Conservation (phyloP, 2,329 filamentous ascomycete genomes). For the Aspergillus awamori region DNA sequence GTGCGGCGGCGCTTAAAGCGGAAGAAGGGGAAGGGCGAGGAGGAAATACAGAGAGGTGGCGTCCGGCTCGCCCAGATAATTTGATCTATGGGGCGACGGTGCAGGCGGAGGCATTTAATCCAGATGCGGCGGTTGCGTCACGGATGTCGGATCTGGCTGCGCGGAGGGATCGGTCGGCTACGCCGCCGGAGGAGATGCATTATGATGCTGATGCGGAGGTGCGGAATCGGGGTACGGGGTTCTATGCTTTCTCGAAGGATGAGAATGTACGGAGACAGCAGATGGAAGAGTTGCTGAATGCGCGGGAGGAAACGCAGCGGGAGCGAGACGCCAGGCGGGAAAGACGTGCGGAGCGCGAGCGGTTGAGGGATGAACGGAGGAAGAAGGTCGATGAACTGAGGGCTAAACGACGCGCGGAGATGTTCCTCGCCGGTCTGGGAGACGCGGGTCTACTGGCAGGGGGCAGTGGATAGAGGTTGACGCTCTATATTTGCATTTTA, state of each 20-base stretch:
- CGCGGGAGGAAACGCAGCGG: constrained; percentile 69
- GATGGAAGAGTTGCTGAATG: constrained; percentile 72
- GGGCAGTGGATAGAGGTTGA: neutral
- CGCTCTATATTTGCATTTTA: neutral
- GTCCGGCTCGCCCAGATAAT: constrained; percentile 61
- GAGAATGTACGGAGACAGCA: constrained; percentile 67
- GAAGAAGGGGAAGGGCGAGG: constrained; percentile 26
- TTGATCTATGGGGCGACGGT: constrained; percentile 86
- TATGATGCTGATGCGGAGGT: constrained; percentile 87
- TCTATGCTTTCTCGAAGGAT: constrained; percentile 85
- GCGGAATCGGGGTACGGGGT: constrained; percentile 83
- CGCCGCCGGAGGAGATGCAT: constrained; percentile 77
- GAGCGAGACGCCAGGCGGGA: constrained; percentile 60
- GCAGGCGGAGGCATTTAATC: constrained; percentile 80
- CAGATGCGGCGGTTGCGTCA: constrained; percentile 63
- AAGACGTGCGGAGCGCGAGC: constrained; percentile 60
- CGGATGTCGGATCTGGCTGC: constrained; percentile 78
- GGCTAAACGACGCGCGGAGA: constrained; percentile 70
- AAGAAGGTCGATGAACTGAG: constrained; percentile 54
- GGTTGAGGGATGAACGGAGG: constrained; percentile 63
- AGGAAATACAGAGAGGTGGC: constrained; percentile 32
- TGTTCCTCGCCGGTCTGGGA: constrained; percentile 65
- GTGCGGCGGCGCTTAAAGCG: constrained; percentile 59
- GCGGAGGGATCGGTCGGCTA: constrained; percentile 76
- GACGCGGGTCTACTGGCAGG: constrained; percentile 33